phyloP scores from a whole-genome alignment of 192 early-diverging fungal species.

The Phlyctochytrium bullatum region DNA sequence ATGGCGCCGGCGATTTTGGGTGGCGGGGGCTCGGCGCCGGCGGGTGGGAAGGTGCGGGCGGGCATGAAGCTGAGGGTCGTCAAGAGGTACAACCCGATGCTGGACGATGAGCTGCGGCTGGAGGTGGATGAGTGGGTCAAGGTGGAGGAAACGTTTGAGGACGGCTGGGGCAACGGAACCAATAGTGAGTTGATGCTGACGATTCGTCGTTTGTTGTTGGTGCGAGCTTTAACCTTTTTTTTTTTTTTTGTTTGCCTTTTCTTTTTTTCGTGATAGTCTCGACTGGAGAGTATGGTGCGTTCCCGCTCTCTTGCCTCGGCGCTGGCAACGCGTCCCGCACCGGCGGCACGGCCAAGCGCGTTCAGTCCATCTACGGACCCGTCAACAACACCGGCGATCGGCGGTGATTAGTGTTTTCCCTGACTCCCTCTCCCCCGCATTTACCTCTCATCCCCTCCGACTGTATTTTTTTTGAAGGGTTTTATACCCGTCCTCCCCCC shows the following conservation, averaged over 20 bases:
- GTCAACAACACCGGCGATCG: too few relatives aligned
- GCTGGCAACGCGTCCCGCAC: constrained; percentile 7
- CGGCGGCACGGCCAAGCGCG: constrained; percentile 11
- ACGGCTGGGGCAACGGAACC: constrained; percentile 83
- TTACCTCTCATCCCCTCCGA: too few relatives aligned
- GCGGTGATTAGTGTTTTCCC: too few relatives aligned
- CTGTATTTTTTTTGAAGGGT: too few relatives aligned
- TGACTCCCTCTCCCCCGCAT: too few relatives aligned
- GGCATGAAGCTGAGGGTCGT: constrained; percentile 23
- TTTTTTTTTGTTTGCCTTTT: constrained; percentile 3
- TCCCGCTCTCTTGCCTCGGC: constrained; percentile 78
- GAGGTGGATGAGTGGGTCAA: constrained; percentile 70
- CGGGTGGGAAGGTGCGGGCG: background rate
- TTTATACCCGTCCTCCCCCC: too few relatives aligned
- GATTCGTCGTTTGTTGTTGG: background rate
- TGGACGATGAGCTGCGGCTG: constrained; percentile 75
- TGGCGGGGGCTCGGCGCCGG: background rate
- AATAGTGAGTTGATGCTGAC: constrained; percentile 63
- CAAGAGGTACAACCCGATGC: constrained; percentile 29
- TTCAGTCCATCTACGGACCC: constrained; percentile 26
- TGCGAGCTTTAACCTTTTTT: background rate
- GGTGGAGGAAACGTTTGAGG: constrained; percentile 74
- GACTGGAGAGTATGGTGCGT: constrained; percentile 69
- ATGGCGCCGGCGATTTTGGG: background rate
- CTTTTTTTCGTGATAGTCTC: constrained; percentile 29